These are phyloP conservation scores for Penicillium sp. DNA, from an alignment of 2,329 filamentous ascomycete species.

Conservation along the genomic window DNA sequence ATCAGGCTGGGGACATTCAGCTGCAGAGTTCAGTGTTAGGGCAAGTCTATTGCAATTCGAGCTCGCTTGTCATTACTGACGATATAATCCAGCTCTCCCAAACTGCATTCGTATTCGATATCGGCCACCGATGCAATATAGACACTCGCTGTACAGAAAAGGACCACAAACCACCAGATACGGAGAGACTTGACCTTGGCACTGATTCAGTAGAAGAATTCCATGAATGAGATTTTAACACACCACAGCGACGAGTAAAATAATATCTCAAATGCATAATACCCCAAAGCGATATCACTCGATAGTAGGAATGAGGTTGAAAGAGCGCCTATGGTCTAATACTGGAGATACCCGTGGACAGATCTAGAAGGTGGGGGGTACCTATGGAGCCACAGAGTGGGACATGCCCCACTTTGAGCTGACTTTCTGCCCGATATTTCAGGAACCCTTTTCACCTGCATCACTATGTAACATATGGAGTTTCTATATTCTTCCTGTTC, in stretches of 20 bases:
- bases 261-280: constrained; percentile 19
- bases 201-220: constrained; percentile 19
- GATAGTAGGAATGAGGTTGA: no score
- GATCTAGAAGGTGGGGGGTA: no score
- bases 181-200: constrained; percentile 16
- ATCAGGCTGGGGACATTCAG: constrained; percentile 9
- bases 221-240: constrained; percentile 22
- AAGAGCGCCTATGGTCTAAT: no score
- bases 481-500: no score
- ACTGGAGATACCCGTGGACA: no score
- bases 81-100: constrained; percentile 12
- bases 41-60: not conserved
- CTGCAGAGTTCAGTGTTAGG: constrained; percentile 1
- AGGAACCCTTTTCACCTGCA: no score
- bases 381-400: no score
- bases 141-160: constrained; percentile 9
- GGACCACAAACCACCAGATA: constrained; percentile 21
- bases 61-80: constrained; percentile 11
- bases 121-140: constrained; percentile 17
- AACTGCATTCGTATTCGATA: constrained; percentile 21
- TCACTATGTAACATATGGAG: no score
- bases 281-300: no score
- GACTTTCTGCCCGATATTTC: no score
- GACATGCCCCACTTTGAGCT: no score
- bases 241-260: constrained; percentile 19